phyloP scores from a whole-genome alignment of 371 early-diverging fungal genomes.

The Mucor indicus region DNA sequence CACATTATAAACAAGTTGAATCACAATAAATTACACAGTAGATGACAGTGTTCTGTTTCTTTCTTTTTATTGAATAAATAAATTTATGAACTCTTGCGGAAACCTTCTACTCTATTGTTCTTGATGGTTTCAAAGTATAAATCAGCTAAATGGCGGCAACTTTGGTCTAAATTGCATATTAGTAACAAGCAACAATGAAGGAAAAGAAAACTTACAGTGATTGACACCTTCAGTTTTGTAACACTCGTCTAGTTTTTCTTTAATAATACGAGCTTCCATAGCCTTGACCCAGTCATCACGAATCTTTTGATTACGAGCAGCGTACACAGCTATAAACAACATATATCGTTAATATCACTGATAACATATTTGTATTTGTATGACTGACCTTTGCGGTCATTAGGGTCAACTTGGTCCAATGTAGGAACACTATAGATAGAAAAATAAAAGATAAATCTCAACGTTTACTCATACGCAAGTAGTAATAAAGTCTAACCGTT shows the following conservation, averaged over 20 bases:
- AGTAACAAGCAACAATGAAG: no score
- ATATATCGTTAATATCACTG: no score
- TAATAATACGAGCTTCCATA: conserved; percentile 78
- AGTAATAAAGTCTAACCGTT: conserved; percentile 28
- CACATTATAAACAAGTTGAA: conserved; percentile 38
- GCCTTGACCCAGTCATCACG: conserved; percentile 84
- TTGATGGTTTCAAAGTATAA: conserved; percentile 42
- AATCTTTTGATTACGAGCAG: conserved; percentile 72
- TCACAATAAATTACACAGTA: conserved; percentile 8
- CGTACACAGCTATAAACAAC: conserved; percentile 55
- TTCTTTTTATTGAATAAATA: not conserved
- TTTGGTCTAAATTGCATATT: conserved; percentile 45
- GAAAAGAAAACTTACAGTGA: conserved; percentile 70
- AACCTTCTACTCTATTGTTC: conserved; percentile 49
- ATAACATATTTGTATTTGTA: no score
- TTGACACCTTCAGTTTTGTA: conserved; percentile 82
- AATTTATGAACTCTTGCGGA: conserved; percentile 24
- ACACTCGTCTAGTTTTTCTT: conserved; percentile 74
- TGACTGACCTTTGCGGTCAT: conserved; percentile 48
- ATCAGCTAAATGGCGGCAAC: conserved; percentile 48
- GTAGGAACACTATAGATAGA: conserved; percentile 52
- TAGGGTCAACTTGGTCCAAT: conserved; percentile 44
- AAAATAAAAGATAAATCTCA: not conserved
- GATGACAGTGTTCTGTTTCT: not conserved
- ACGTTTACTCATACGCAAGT: not conserved